These are phyloP conservation scores for Thermomyces lanuginosus DNA, from an alignment of 2,329 filamentous ascomycete genomes.

Conservation along the genomic window DNA sequence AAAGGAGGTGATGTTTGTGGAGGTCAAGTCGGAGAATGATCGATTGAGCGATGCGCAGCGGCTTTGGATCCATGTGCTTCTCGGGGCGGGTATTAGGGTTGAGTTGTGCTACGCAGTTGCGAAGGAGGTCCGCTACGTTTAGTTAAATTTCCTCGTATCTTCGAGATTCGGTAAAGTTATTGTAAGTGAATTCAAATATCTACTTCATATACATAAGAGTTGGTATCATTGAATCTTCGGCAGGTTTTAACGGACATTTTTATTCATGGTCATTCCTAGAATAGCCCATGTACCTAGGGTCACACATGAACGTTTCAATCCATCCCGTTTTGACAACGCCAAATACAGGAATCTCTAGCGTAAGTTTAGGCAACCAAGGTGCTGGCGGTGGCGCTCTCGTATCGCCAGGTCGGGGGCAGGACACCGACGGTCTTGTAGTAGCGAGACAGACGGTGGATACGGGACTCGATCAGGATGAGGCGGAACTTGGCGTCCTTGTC, in stretches of 20 bases:
- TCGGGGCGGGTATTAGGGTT: constrained; percentile 67
- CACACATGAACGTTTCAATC: too few relatives aligned
- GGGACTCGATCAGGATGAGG: constrained; percentile 99
- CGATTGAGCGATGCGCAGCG: constrained; percentile 88
- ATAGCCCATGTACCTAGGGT: too few relatives aligned
- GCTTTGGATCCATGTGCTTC: constrained; percentile 90
- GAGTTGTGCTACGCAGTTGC: constrained; percentile 58
- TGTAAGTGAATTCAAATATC: too few relatives aligned
- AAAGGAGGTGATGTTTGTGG: constrained; percentile 56
- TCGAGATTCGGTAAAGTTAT: too few relatives aligned
- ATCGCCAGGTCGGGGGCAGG: constrained; percentile 88
- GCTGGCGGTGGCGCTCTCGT: constrained; percentile 93
- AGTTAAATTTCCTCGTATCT: too few relatives aligned
- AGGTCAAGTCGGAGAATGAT: constrained; percentile 78
- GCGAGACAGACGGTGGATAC: constrained; percentile 97
- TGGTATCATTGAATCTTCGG: too few relatives aligned
- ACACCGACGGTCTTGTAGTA: constrained; percentile 97
- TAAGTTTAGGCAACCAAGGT: constrained; percentile 69
- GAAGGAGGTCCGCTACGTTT: constrained; percentile 32
- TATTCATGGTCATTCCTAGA: too few relatives aligned
- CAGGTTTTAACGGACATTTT: too few relatives aligned
- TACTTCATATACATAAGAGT: too few relatives aligned
- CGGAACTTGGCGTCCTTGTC: constrained; percentile 99
- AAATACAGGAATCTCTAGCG: constrained; percentile 1
- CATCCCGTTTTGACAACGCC: constrained; percentile 2